Evolutionary conservation across 345 rosid species (phyloP), one percentile per base, ranked within the genome.

Genomic region (Citrus hindsii): DNA sequence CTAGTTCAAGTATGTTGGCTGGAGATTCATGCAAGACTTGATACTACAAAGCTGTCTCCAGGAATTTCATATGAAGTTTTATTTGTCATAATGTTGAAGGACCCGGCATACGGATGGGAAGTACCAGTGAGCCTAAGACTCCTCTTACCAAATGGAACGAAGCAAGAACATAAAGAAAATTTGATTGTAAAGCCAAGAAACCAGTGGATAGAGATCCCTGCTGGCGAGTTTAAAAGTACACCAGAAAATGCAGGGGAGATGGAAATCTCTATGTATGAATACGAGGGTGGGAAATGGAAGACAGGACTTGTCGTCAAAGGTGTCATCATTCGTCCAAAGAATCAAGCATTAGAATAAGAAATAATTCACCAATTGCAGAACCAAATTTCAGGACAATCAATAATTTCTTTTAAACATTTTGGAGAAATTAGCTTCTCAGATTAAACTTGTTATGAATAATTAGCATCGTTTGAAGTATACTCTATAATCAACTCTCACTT

Each of bases 1-100:
- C 71, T 93, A 64, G 14, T 85, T 55, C 19, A 76, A 3, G 91
- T 90, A 24, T 88, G 95, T 48, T 88, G 97, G 97, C 91, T 94
- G 27, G 94, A 88, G 30, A 77, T 86, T 27, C 61, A 61, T 5
- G 92, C 86, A 19, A 85, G 65, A 76, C 84, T 90, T 32, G 84
- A 88, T 63, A 76, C 83, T 3, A 69, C 59, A 46, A 86, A 84
- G 46, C 94, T 94, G 33, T 82, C 94, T 37, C 93, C 88, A 1
- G 88, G 78, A 69, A 78, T 83, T 6, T 6, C 69, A 3, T 91
- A 92, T 68, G 89, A 87, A 75, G 89, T 83, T 24, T 81, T 72
- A 9, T 83, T 90, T n/a, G 79, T 83, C 65, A 77, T 91, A 19
- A 89, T 81, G 89, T 42, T 91, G 71, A 80, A 73, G 55, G 91